These are phyloP conservation scores for Shiraia sp. DNA, from an alignment of 2,329 filamentous ascomycete genomes.

Conservation along the genomic window DNA sequence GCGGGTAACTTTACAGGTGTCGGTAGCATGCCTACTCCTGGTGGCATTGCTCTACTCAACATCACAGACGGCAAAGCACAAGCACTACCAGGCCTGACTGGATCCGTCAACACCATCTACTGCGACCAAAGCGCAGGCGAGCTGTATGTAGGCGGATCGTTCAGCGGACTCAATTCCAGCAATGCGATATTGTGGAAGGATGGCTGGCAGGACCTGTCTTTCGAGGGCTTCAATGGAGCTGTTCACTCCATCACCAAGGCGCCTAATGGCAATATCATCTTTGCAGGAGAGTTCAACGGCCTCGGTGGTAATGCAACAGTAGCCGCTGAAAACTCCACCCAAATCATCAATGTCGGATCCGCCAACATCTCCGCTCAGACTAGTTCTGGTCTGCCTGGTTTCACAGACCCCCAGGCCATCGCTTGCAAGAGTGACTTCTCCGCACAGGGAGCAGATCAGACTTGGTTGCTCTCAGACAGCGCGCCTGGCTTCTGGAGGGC, in stretches of 20 bases:
- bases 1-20: constrained; percentile 96
- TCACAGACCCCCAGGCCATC: constrained; percentile 77
- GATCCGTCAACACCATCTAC: constrained; percentile 78
- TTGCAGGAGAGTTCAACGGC: constrained; percentile 87
- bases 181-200: constrained; percentile 86
- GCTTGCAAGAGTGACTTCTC: constrained; percentile 73
- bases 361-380: constrained; percentile 72
- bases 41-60: constrained; percentile 80
- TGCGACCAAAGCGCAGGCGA: constrained; percentile 77
- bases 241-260: constrained; percentile 83
- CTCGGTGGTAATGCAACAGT: constrained; percentile 80
- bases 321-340: constrained; percentile 68
- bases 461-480: constrained; percentile 80
- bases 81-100: constrained; percentile 78
- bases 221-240: constrained; percentile 92
- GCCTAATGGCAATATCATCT: constrained; percentile 82
- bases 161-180: constrained; percentile 76
- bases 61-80: constrained; percentile 70
- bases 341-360: constrained; percentile 82
- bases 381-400: constrained; percentile 65
- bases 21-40: constrained; percentile 72
- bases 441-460: constrained; percentile 69
- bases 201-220: constrained; percentile 77
- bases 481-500: constrained; percentile 82
- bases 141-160: constrained; percentile 91